Evolutionary conservation across 2,329 filamentous ascomycete genomes (phyloP), one percentile per base, ranked within the genome.

Genomic region (Bipolaris zeicola): DNA sequence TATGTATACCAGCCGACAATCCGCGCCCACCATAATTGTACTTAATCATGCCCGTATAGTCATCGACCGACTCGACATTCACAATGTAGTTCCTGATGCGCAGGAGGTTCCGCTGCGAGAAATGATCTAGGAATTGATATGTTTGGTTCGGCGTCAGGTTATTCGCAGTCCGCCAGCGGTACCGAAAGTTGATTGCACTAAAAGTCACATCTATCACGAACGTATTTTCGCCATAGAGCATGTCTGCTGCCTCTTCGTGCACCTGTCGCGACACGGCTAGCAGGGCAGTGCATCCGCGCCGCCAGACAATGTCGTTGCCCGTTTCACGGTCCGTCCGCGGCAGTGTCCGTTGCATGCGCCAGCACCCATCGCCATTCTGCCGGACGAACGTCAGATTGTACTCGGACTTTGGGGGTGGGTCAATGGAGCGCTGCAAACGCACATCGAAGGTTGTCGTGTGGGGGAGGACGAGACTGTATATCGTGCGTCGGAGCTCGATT

Each of bases 21-120:
- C 79, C 79, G 24, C 72, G 66, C 0, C 79, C 80, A 1, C 75
- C 72, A n/a, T 78, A 79, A 60, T 82, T 82, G 63, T 78, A 82
- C 62, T 82, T 82, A 57, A 82, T 79, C 80, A 81, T 81, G 3
- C 79, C 80, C 0, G 78, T 81, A 50, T 82, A 82, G 38, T 74
- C 73, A 61, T 82, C 81, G 24, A 81, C 77, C 50, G 78, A 77
- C 66, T 82, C 78, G 2, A 83, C 73, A 44, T 76, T 77, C 7
- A 83, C 65, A 39, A 80, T 54, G 34, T 79, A 77, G 28, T 76
- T 70, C 63, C 71, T 76, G 6, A 83, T 73, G 18, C 77, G 60
- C 42, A 73, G 46, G 49, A 81, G 50, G 60, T 81, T 81, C 33
- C 70, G 64, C 57, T 69, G 63, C 5, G 77, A 73, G 44, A 82